These are phyloP conservation scores for Moringa oleifera DNA, from an alignment of 345 rosid species.

Conservation along the genomic window DNA sequence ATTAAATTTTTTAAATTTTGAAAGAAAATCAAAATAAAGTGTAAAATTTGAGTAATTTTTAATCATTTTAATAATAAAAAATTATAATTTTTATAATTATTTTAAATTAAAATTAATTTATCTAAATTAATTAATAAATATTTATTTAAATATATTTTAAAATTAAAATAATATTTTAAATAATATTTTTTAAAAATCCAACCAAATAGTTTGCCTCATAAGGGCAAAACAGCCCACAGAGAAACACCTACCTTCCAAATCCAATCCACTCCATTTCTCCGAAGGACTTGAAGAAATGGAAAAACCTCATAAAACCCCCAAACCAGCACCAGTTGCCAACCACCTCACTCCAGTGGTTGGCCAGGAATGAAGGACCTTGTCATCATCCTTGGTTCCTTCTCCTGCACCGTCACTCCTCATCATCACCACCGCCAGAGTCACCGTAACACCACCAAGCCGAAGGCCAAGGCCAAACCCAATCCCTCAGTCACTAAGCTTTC, in stretches of 20 bases:
- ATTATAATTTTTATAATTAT: no score
- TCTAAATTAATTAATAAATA: no score
- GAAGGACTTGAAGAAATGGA: neutral
- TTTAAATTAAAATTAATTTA: no score
- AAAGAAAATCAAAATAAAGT: no score
- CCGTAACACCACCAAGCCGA: slow-evolving; percentile 17
- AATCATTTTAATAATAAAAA: no score
- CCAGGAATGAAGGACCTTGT: slow-evolving; percentile 58
- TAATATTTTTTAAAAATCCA: no score
- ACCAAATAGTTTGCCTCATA: no score
- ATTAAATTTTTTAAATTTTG: no score
- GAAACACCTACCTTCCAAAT: slow-evolving; percentile 58
- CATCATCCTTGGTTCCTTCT: slow-evolving; percentile 51
- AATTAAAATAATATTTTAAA: no score
- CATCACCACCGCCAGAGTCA: slow-evolving; percentile 22
- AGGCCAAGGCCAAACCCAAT: slow-evolving; percentile 25
- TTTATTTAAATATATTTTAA: no score
- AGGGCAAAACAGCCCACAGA: neutral
- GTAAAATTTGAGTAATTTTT: no score
- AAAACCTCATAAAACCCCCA: slow-evolving; percentile 1
- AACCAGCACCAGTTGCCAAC: slow-evolving; percentile 18
- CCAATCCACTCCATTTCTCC: slow-evolving; percentile 33
- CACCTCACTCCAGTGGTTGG: slow-evolving; percentile 29
- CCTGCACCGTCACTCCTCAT: slow-evolving; percentile 38
- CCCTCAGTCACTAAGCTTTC: slow-evolving; percentile 26